phyloP scores from a whole-genome alignment of 2,329 filamentous ascomycete genomes.

The Neopestalotiopsis sp. region DNA sequence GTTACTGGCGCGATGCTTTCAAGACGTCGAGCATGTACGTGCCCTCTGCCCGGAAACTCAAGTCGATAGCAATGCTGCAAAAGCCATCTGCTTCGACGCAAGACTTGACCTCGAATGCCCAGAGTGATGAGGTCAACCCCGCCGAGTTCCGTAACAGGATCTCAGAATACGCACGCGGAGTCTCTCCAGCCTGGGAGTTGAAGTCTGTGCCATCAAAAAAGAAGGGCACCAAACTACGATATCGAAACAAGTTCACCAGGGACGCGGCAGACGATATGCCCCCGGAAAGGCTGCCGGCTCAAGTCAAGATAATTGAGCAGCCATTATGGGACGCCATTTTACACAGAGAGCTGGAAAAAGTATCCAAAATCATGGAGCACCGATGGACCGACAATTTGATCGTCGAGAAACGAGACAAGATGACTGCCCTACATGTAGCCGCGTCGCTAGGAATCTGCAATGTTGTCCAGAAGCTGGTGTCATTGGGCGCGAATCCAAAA shows the following conservation, averaged over 20 bases:
- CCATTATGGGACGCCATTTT: conserved; percentile 23
- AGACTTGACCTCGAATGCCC: neutral
- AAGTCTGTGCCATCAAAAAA: conserved; percentile 16
- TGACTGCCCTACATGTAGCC: conserved; percentile 22
- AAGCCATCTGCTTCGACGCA: conserved; percentile 4
- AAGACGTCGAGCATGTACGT: neutral
- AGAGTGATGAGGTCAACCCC: conserved; percentile 20
- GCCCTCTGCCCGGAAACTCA: conserved; percentile 19
- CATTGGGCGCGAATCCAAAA: conserved; percentile 20
- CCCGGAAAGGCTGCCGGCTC: conserved; percentile 16
- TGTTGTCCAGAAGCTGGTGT: conserved; percentile 21
- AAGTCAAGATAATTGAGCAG: conserved; percentile 23
- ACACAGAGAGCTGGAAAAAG: conserved; percentile 17
- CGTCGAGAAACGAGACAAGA: conserved; percentile 21
- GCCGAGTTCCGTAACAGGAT: conserved; percentile 20
- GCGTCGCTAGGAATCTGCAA: conserved; percentile 21
- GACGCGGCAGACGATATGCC: conserved; percentile 18
- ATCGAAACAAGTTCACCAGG: conserved; percentile 22
- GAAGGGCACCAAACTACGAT: conserved; percentile 16
- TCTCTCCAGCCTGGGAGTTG: conserved; percentile 21
- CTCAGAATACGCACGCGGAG: conserved; percentile 16
- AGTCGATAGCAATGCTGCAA: conserved; percentile 20
- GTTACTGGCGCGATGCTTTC: conserved; percentile 5
- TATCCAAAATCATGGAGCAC: conserved; percentile 22
- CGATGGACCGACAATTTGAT: conserved; percentile 22